A percentile compares a stretch with the other conserved stretches of the same genome.
Conservation (phyloP, 805 yeast genomes). For the Wickerhamiella dianesei region DNA sequence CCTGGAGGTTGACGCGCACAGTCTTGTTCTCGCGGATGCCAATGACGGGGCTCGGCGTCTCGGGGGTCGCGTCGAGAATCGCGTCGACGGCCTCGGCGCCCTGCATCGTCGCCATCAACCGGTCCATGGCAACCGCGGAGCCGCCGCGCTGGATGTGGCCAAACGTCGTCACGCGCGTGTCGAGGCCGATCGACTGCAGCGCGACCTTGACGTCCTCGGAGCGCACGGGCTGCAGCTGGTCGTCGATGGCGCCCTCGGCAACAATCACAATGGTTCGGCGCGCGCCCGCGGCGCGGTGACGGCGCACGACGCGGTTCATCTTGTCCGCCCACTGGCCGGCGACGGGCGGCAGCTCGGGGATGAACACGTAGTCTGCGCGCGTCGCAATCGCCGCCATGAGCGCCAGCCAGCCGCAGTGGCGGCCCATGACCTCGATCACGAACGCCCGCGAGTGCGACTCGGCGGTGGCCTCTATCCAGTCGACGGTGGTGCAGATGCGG, state of each 20-base stretch:
- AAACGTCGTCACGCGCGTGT: constrained; percentile 85
- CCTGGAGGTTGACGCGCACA: constrained; percentile 71
- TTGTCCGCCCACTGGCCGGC: constrained; percentile 66
- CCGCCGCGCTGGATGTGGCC: constrained; percentile 99
- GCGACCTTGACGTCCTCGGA: constrained; percentile 71
- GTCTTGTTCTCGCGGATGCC: constrained; percentile 80
- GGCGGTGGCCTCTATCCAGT: constrained; percentile 95
- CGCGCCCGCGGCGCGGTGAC: constrained; percentile 78
- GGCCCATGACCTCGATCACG: constrained; percentile 97
- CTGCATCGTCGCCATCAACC: constrained; percentile 83
- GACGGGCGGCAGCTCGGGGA: constrained; percentile 86
- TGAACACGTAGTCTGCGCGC: constrained; percentile 85
- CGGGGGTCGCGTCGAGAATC: constrained; percentile 74
- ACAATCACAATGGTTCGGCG: constrained; percentile 93
- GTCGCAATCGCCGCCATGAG: constrained; percentile 96
- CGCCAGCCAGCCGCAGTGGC: constrained; percentile 99
- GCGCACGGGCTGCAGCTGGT: constrained; percentile 65
- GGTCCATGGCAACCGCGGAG: constrained; percentile 89
- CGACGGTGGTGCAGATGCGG: constrained; percentile 85
- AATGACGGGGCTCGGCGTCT: constrained; percentile 88
- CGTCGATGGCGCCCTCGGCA: constrained; percentile 93
- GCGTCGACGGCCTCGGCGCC: constrained; percentile 97
- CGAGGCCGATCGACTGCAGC: constrained; percentile 72
- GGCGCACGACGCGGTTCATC: constrained; percentile 55
- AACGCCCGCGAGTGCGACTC: constrained; percentile 94